Conservation (phyloP, 1,139 yeast species). For the Diutina mesorugosa region DNA sequence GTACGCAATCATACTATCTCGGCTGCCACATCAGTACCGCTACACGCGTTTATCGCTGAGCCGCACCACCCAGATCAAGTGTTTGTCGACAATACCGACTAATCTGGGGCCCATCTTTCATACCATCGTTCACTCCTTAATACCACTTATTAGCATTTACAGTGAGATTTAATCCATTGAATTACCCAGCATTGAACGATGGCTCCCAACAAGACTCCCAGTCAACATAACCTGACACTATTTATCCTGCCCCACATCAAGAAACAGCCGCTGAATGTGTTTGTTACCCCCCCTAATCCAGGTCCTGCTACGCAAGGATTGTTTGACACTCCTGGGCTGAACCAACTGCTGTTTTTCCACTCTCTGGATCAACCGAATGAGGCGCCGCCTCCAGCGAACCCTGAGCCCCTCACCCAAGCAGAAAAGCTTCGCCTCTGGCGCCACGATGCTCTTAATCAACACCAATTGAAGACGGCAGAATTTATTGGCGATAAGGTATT, state of each 20-base stretch:
- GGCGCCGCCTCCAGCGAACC: slow-evolving; percentile 9
- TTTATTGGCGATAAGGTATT: slow-evolving; percentile 86
- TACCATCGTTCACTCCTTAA: too few species aligned
- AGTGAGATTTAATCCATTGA: background rate
- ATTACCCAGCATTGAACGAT: background rate
- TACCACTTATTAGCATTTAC: background rate
- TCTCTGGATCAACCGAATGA: slow-evolving; percentile 7
- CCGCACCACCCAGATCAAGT: background rate
- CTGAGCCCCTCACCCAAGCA: slow-evolving; percentile 57
- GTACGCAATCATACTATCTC: background rate
- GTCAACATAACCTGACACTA: slow-evolving; percentile 49
- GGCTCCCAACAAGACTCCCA: slow-evolving; percentile 9
- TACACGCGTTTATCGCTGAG: background rate
- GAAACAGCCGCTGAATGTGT: slow-evolving; percentile 32
- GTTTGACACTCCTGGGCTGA: slow-evolving; percentile 32
- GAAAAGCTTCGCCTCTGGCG: slow-evolving; percentile 86
- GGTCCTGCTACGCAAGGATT: slow-evolving; percentile 12
- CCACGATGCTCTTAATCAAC: slow-evolving; percentile 88
- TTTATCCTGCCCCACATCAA: slow-evolving; percentile 49
- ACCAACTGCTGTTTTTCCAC: slow-evolving; percentile 28
- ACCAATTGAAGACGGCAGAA: slow-evolving; percentile 82
- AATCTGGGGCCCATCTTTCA: background rate
- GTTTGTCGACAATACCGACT: background rate
- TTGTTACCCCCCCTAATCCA: slow-evolving; percentile 46
- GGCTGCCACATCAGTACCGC: background rate